Evolutionary conservation across 768 basidiomycete genomes (phyloP).

Genomic region (Podaxis mareebaensis): DNA sequence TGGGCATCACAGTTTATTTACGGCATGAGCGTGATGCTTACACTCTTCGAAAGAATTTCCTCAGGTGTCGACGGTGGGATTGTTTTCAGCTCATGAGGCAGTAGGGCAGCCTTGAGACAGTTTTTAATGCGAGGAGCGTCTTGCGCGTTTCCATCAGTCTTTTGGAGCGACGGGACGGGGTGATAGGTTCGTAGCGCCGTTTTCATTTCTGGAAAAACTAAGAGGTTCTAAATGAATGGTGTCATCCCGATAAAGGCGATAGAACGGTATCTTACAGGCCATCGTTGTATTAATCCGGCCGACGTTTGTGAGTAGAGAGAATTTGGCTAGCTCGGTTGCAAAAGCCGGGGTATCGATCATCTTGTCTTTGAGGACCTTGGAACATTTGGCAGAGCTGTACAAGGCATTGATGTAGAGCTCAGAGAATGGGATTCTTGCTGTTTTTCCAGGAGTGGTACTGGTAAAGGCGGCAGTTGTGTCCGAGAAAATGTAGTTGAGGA

Average conservation of each 20-base stretch:
- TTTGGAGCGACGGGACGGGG: conserved; percentile 87
- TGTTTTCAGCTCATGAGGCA: conserved; percentile 66
- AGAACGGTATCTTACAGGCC: conserved; percentile 58
- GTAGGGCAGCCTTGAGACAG: conserved; percentile 78
- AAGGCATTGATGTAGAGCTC: conserved; percentile 84
- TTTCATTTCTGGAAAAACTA: conserved; percentile 94
- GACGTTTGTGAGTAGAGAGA: conserved; percentile 84
- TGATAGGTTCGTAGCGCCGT: conserved; percentile 89
- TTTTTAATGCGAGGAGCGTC: conserved; percentile 93
- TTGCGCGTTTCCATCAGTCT: conserved; percentile 84
- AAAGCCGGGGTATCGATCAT: conserved; percentile 82
- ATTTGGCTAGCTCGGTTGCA: conserved; percentile 77
- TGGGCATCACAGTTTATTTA: conserved; percentile 17
- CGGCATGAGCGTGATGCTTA: conserved; percentile 35
- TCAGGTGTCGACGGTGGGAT: conserved; percentile 72
- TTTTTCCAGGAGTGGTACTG: conserved; percentile 51
- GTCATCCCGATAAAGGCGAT: conserved; percentile 22
- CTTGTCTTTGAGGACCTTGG: conserved; percentile 86
- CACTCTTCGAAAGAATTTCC: conserved; percentile 68
- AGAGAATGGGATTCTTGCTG: conserved; percentile 67
- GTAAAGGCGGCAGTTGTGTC: conserved; percentile 72
- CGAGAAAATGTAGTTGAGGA: conserved; percentile 78
- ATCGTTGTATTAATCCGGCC: conserved; percentile 92
- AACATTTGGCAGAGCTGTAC: conserved; percentile 80
- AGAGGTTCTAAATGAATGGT: conserved; percentile 27